Conservation (phyloP, 148 eudicot species). For the Rhododendron ferrugineum region DNA sequence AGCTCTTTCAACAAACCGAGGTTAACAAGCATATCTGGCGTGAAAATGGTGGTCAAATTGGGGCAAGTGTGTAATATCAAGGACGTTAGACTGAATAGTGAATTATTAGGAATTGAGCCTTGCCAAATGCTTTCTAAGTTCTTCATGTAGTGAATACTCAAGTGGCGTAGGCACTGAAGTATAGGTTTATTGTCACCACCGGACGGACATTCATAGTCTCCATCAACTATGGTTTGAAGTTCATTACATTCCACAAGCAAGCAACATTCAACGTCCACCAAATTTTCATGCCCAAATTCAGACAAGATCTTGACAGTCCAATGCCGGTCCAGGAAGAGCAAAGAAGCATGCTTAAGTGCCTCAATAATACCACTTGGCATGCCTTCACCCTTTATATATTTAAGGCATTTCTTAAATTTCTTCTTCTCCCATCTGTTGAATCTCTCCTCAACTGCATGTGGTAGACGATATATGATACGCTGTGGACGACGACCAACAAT, state of each 20-base stretch:
- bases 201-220: not conserved
- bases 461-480: not conserved
- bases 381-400: not conserved
- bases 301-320: not conserved
- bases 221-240: conserved; percentile 9
- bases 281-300: not conserved
- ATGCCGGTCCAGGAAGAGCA: not conserved
- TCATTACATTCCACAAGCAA: conserved; percentile 19
- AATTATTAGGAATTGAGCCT: not conserved
- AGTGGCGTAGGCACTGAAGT: not conserved
- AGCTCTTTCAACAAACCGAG: too few relatives aligned
- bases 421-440: not conserved
- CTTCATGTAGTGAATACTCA: conserved; percentile 16
- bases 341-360: not conserved
- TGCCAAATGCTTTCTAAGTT: conserved; percentile 4
- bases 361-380: not conserved
- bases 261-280: not conserved
- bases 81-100: too few relatives aligned
- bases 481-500: not conserved
- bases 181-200: not conserved
- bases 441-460: not conserved
- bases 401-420: not conserved
- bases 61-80: too few relatives aligned
- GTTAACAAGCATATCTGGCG: too few relatives aligned
- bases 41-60: too few relatives aligned